These are phyloP conservation scores for Dendrobium nobile DNA, from an alignment of 106 monocot genomes.

Conservation along the genomic window DNA sequence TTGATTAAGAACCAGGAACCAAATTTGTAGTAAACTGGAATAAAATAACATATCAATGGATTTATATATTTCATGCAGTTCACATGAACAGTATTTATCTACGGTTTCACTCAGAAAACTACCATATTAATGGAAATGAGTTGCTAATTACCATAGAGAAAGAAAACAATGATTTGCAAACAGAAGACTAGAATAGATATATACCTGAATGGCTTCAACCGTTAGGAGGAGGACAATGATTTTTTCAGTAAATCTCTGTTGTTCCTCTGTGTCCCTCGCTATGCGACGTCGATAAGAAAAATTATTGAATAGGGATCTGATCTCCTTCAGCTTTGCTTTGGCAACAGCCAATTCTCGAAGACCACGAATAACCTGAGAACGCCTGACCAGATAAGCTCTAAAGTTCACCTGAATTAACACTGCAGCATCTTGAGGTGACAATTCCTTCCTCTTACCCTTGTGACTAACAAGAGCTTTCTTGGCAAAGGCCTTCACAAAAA, in stretches of 20 bases:
- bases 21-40: not conserved
- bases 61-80: not conserved
- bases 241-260: constrained; percentile 88
- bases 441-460: constrained; percentile 79
- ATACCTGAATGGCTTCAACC: constrained; percentile 88
- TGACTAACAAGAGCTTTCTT: constrained; percentile 17
- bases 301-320: constrained; percentile 73
- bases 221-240: constrained; percentile 84
- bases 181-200: not conserved
- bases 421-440: constrained; percentile 79
- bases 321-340: constrained; percentile 89
- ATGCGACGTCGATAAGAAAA: constrained; percentile 73
- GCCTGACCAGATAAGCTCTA: constrained; percentile 59
- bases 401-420: constrained; percentile 68
- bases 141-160: not conserved
- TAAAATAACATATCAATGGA: not conserved
- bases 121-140: not conserved
- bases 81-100: not conserved
- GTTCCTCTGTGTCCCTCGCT: constrained; percentile 59
- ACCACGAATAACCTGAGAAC: constrained; percentile 60
- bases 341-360: constrained; percentile 84
- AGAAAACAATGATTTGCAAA: not conserved
- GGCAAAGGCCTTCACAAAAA: constrained; percentile 57
- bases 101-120: not conserved
- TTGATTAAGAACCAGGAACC: not conserved